Conservation (phyloP, 176 grass and related monocot species). For the Triticum aestivum region IWGSC_CS_RefSeq_v2.1 NC_057814.1:497254649-497255148, state of each 20-base stretch:
- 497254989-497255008: not conserved
- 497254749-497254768: constrained; percentile 55
- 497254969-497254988: constrained; percentile 27
- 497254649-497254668: constrained; percentile 63
- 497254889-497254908: constrained; percentile 3
- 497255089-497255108: too few relatives aligned
- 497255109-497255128: too few relatives aligned
- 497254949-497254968: constrained; percentile 50
- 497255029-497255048: too few relatives aligned
- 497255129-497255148: too few relatives aligned
- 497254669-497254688: constrained; percentile 58
- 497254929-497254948: constrained; percentile 40
- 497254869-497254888: constrained; percentile 41
- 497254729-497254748: constrained; percentile 49
- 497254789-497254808: constrained; percentile 54
- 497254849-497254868: constrained; percentile 52
- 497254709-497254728: constrained; percentile 45
- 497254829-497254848: constrained; percentile 44
- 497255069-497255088: too few relatives aligned
- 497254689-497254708: constrained; percentile 48
- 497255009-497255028: too few relatives aligned
- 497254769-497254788: constrained; percentile 64
- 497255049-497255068: too few relatives aligned
- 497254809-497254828: constrained; percentile 46
- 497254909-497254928: constrained; percentile 20